Base-by-base conservation (phyloP, 2,329 filamentous ascomycete genomes). In the Colletotrichum sp. region DNA sequence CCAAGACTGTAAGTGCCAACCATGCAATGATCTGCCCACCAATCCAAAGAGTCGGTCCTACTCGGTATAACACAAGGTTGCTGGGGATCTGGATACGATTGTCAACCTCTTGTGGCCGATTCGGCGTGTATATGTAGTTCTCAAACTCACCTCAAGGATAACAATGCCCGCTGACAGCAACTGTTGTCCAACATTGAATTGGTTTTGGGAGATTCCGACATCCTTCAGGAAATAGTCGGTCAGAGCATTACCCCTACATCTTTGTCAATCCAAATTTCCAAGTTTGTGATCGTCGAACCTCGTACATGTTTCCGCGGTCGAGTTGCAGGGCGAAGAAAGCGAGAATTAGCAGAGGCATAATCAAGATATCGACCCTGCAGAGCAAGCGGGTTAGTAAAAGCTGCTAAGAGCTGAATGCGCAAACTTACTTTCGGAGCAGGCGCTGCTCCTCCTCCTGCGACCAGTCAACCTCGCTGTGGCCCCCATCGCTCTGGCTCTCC, bases 111-210 rank as follows among this genome's bases (percentile, higher is more conserved):
- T 24, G 6, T 32, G 16, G 3, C 43, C 18, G 4, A 9, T 12
- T 32, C 6, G 28, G 16, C 12, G 5, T 14, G 8, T 34, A 63
- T 7, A 30, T 26, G 21, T 66, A 9, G 18, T 21, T 36, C n/a
- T 1, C 26, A 9, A 28, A 39, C 75, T 32, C 43, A 82, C 81
- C 74, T 89, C 85, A 14, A 84, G 81, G 6, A 89, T 78, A 4
- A 89, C 87, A 48, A 89, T 89, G 5, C 87, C 87, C 2, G 88
- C 83, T 0, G 87, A 89, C 2, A 90, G 82, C 73, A 91, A 82
- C 74, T 89, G 87, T 28, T 88, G 86, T 6, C 89, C 89, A 36
- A 89, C 81, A 64, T 90, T 90, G 80, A 90, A 86, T 76, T 90
- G 86, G 74, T 90, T 86, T 7, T 89, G 88, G 4, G 84, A 85